phyloP scores from a whole-genome alignment of 495 filamentous ascomycete genomes.

The Penicillium samsonianum region DNA sequence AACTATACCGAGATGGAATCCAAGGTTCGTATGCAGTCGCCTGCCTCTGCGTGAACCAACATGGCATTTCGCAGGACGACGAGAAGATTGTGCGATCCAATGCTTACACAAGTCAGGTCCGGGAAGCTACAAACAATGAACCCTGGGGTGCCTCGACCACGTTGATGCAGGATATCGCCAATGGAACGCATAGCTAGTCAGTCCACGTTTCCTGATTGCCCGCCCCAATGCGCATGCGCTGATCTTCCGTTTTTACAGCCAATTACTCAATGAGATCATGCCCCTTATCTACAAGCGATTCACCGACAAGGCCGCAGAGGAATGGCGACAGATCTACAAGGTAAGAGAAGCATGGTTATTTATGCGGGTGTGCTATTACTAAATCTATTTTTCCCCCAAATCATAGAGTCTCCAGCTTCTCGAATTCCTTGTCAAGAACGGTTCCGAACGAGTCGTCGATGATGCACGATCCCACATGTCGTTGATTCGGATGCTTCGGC shows the following conservation, averaged over 20 bases:
- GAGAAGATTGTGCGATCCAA: constrained; percentile 8
- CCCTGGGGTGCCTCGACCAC: constrained; percentile 94
- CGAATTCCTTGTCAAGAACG: constrained; percentile 97
- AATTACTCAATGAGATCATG: constrained; percentile 99
- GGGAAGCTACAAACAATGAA: constrained; percentile 97
- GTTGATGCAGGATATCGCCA: constrained; percentile 95
- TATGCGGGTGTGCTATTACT: neutral
- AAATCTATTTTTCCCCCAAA: neutral
- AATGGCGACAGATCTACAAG: constrained; percentile 99
- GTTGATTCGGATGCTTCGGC: constrained; percentile 94
- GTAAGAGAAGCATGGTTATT: constrained; percentile 32
- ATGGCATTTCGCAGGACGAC: neutral
- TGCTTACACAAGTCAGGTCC: constrained; percentile 58
- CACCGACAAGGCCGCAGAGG: constrained; percentile 96
- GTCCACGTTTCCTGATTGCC: constrained; percentile 35
- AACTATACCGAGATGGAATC: constrained; percentile 99
- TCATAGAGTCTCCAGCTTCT: constrained; percentile 81
- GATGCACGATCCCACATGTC: constrained; percentile 94
- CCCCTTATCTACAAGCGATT: constrained; percentile 99
- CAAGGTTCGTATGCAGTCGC: constrained; percentile 63
- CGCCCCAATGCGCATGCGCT: constrained; percentile 18
- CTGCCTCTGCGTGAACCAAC: constrained; percentile 13
- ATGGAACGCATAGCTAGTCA: constrained; percentile 97
- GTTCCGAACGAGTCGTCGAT: constrained; percentile 96
- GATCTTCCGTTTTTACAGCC: constrained; percentile 53